Evolutionary conservation across 352 stramenopile genomes (phyloP), one percentile per base, ranked within the genome.

Genomic region (Globisporangium ultimum): DNA sequence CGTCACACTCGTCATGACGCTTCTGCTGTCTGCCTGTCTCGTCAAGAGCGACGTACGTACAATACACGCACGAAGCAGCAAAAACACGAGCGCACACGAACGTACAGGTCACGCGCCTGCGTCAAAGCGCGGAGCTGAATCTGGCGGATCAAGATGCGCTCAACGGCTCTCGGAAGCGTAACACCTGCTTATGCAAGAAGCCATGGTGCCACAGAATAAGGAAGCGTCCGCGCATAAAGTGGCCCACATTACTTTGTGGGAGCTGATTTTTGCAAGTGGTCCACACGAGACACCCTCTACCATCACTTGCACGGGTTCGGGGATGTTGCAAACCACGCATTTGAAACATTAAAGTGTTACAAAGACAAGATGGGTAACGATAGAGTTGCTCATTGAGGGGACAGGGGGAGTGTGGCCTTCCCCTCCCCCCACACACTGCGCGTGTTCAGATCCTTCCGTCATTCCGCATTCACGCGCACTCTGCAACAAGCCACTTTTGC

Each of bases 391-490:
- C 13, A 45, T 45, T 45, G 40, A n/a, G 40, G 40, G 40, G 8
- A 28, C 24, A 45, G 40, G 13, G 8, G 13, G 40, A 45, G 40
- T 8, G 24, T 43, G 38, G 10, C 47, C 10, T 6, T 49, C 43
- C n/a, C 22, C 43, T 5, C 45, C 45, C 45, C 22, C 28, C n/a
- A 17, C 48, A 10, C 48, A n/a, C 40, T 40, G 22, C 22, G 48
- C 48, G 48, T 54, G 48, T 58, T 58, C 40, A 58, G 52, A 58
- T 58, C 49, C 40, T 38, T 38, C 38, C 40, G 52, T 49, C 52
- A 53, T 53, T 36, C n/a, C 18, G 28, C 48, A 54, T 4, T 11
- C 49, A 18, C 2, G 40, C 40, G 12, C 40, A 6, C 1, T 1
- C 17, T 1, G 28, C 28, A 36, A 36, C 28, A 36, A 36, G 28